phyloP scores from a whole-genome alignment of 805 yeast species.

The Pichia thaimueangensis region DNA sequence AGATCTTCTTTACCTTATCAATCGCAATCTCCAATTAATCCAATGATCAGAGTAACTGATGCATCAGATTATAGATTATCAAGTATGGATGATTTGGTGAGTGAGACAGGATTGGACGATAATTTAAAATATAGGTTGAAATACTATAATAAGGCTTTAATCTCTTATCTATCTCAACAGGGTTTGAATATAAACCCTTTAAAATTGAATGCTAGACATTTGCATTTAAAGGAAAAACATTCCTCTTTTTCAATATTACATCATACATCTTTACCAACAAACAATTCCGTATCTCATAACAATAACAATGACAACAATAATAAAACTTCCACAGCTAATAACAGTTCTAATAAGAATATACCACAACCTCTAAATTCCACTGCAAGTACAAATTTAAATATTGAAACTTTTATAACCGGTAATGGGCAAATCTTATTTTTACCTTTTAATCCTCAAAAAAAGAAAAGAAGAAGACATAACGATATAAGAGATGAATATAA shows the following conservation, averaged over 20 bases:
- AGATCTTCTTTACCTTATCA: too few species aligned
- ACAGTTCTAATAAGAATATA: neutral
- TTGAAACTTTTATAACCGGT: slow-evolving; percentile 26
- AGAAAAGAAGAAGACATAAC: slow-evolving; percentile 10
- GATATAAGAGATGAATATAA: slow-evolving; percentile 16
- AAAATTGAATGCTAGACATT: slow-evolving; percentile 14
- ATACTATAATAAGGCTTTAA: slow-evolving; percentile 23
- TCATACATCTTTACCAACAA: too few species aligned
- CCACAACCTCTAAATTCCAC: slow-evolving; percentile 10
- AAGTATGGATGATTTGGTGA: slow-evolving; percentile 23
- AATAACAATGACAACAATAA: too few species aligned
- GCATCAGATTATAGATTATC: neutral
- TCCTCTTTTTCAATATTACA: too few species aligned
- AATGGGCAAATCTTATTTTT: slow-evolving; percentile 30
- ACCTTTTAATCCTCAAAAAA: slow-evolving; percentile 30
- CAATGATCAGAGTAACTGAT: slow-evolving; percentile 3
- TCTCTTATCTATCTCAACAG: slow-evolving; percentile 22
- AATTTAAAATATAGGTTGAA: slow-evolving; percentile 16
- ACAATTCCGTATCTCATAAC: too few species aligned
- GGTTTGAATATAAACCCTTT: slow-evolving; percentile 26
- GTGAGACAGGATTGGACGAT: slow-evolving; percentile 20
- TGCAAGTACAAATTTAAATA: slow-evolving; percentile 10
- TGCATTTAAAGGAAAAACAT: slow-evolving; percentile 7
- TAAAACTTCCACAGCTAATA: neutral
- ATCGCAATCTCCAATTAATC: too few species aligned